Evolutionary conservation across 2,329 filamentous ascomycete genomes (phyloP), one percentile per base, ranked within the genome.

Genomic region (Pseudogymnoascus sp.): DNA sequence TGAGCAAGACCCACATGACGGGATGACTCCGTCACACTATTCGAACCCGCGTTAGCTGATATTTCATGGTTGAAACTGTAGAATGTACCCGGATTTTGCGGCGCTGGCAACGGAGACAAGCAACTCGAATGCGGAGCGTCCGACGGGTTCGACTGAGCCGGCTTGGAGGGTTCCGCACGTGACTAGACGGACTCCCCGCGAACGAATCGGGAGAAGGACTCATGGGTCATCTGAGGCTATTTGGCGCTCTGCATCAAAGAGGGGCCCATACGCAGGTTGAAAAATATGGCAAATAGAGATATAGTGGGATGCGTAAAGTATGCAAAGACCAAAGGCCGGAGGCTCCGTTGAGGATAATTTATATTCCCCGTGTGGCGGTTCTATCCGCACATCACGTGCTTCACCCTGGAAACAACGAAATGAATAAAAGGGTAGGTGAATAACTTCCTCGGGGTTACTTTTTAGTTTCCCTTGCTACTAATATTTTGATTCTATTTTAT

Each of bases 51-150:
- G n/a, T 37, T 6, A 37, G 11, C 5, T 16, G 9, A 23, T 16
- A 45, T 11, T 14, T 28, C 21, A 52, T 8, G 1, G 14, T 23
- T 25, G 40, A 18, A 55, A 25, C 59, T 43, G 31, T 16, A 8
- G 23, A 37, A 25, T 74, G 23, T 71, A 79, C 78, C 52, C 75
- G 75, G 67, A 82, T 81, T 70, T 82, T 82, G 25, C 80, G 74
- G 43, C 77, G 72, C 64, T 82, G 80, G 62, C 80, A 82, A 4
- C 75, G 45, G n/a, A 62, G 21, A 31, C 67, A 69, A 11, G 67
- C 67, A 45, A 61, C 52, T 35, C 62, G 63, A 38, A 65, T 63
- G 3, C 67, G 66, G 11, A 55, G 45, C 1, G 37, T 37, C 40
- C 52, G 40, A 45, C 41, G 41, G 21, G 41, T 25, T 45, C 41